Evolutionary conservation across 495 filamentous ascomycete species (phyloP).

Genomic region (Astrocystis sublimbata): DNA sequence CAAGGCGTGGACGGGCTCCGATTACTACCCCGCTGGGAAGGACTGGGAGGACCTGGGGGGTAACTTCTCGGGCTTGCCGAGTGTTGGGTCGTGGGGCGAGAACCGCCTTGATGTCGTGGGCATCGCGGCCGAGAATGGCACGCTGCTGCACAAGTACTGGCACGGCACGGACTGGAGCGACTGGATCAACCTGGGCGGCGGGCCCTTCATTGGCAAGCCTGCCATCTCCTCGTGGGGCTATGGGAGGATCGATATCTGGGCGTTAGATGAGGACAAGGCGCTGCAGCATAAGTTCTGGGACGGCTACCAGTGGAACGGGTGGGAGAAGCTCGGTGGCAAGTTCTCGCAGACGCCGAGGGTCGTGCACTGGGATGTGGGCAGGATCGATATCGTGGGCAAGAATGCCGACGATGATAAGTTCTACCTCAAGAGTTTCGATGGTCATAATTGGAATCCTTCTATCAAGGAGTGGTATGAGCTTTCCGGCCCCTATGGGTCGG

Average conservation of each 20-base stretch:
- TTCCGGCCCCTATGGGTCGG: slow-evolving; percentile 6
- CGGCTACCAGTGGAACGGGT: slow-evolving; percentile 14
- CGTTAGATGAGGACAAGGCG: not conserved
- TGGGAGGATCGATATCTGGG: slow-evolving; percentile 10
- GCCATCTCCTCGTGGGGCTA: slow-evolving; percentile 2
- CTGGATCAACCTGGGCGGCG: slow-evolving; percentile 8
- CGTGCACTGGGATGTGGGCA: slow-evolving; percentile 1
- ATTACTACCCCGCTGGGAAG: slow-evolving; percentile 44
- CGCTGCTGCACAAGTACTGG: slow-evolving; percentile 13
- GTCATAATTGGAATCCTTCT: slow-evolving; percentile 3
- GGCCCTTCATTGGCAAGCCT: slow-evolving; percentile 8
- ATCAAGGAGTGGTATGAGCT: slow-evolving; percentile 5
- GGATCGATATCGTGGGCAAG: slow-evolving; percentile 16
- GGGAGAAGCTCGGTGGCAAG: slow-evolving; percentile 15
- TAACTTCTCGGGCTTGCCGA: not conserved
- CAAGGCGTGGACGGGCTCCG: slow-evolving; percentile 55
- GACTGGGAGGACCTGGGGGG: slow-evolving; percentile 15
- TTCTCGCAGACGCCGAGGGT: slow-evolving; percentile 12
- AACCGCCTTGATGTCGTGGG: slow-evolving; percentile 8
- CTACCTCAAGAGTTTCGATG: slow-evolving; percentile 17
- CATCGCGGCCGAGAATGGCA: not conserved
- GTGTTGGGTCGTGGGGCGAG: slow-evolving; percentile 5
- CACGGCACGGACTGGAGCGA: not conserved
- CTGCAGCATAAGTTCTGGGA: slow-evolving; percentile 17
- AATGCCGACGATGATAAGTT: not conserved